Percentiles rank a stretch among this genome's conserved stretches.
phyloP scores from a whole-genome alignment of 176 grass and related monocot species.

The Eleusine indica region DNA sequence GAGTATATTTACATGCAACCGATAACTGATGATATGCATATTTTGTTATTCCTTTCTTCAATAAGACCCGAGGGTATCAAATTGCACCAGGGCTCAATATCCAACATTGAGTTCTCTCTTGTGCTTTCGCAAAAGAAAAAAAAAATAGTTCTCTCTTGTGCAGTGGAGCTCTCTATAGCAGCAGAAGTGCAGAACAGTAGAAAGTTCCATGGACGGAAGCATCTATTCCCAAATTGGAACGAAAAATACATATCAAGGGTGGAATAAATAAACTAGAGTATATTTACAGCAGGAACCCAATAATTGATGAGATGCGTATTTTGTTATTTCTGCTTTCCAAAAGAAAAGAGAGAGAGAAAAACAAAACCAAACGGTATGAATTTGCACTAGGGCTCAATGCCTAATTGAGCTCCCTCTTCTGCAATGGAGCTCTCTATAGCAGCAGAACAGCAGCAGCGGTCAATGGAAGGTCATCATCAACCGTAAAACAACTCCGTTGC shows the following conservation, averaged over 20 bases:
- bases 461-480: not conserved
- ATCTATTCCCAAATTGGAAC: not conserved
- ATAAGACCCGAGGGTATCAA: too few relatives aligned
- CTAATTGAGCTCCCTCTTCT: slow-evolving; percentile 43
- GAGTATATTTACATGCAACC: too few relatives aligned
- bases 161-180: too few relatives aligned
- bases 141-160: not conserved
- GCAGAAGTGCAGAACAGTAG: too few relatives aligned
- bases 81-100: too few relatives aligned
- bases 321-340: slow-evolving; percentile 13
- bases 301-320: not conserved
- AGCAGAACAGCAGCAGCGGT: not conserved
- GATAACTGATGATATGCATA: too few relatives aligned
- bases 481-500: not conserved
- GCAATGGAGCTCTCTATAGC: slow-evolving; percentile 8
- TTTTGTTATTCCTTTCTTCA: too few relatives aligned
- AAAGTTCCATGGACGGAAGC: too few relatives aligned
- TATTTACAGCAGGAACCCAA: slow-evolving; percentile 8
- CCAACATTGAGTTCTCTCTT: slow-evolving; percentile 26
- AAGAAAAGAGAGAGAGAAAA: not conserved
- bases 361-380: not conserved
- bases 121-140: too few relatives aligned
- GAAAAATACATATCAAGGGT: not conserved
- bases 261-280: not conserved
- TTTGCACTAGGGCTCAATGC: slow-evolving; percentile 44